Base-by-base conservation (phyloP, 2,329 filamentous ascomycete species). In the Fusarium liriodendri region DNA sequence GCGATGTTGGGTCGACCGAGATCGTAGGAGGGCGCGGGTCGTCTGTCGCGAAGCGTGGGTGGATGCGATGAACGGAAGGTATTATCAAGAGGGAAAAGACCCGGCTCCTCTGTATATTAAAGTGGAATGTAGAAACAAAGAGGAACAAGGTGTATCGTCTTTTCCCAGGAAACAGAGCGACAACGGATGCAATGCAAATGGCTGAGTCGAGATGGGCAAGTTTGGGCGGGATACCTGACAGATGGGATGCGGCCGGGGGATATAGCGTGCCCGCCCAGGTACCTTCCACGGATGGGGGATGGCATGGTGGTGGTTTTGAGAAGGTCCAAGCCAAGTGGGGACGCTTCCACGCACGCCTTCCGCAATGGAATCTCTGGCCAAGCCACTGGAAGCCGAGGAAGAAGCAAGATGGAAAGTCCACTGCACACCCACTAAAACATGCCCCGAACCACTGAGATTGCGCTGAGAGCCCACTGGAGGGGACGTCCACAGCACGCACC, bases 381-480 rank as follows among this genome's bases (percentile, higher is more conserved):
- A 76, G 76, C 75, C 74, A 78, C 76, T 78, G 67, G 76, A 78
- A 78, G 76, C 74, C 73, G 66, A 76, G 68, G 76, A 70, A 78
- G 76, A 78, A 78, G 76, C 76, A 76, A 77, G 66, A 73, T 73
- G 62, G 72, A 75, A 75, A 64, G 72, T 67, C 76, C 69, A 77
- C 72, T 73, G 63, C 76, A 74, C 72, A 72, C 70, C 73, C 73
- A 62, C 70, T 73, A 25, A 47, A 60, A 64, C 50, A 22, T 29
- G 62, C 70, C 70, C 70, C 73, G 70, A 63, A 14, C 72, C 66
- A 75, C 45, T 8, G 59, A 67, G 40, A 27, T 40, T 32, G 27
- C 60, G 29, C 60, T 38, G 60, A 52, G 40, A 22, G 59, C 35
- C 64, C 47, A 50, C 64, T 37, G 18, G 35, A 37, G 35, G 35